These are phyloP conservation scores for Esteya vermicola DNA, from an alignment of 2,329 filamentous ascomycete genomes.

Conservation along the genomic window DNA sequence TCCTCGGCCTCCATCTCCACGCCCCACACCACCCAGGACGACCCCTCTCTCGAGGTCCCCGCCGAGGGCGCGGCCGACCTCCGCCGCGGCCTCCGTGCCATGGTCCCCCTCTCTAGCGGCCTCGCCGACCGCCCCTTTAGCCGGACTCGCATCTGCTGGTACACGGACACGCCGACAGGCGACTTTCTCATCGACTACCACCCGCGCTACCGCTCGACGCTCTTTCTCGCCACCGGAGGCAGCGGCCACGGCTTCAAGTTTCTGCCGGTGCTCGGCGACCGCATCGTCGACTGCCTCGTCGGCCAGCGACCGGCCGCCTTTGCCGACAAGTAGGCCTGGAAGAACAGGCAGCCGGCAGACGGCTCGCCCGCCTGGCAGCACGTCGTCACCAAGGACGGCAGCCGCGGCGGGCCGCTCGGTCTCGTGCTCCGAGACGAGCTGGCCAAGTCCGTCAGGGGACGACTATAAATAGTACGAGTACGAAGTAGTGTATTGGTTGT, in stretches of 20 bases:
- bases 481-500: no score
- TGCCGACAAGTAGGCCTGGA: constrained; percentile 47
- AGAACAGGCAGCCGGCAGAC: constrained; percentile 19
- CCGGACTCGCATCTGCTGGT: constrained; percentile 57
- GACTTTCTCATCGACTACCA: constrained; percentile 62
- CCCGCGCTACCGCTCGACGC: constrained; percentile 39
- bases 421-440: constrained; percentile 31
- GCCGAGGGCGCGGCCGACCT: constrained; percentile 47
- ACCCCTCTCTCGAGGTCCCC: constrained; percentile 34
- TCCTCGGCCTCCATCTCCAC: constrained; percentile 20
- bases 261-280: constrained; percentile 49
- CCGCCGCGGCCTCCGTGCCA: constrained; percentile 42
- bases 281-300: constrained; percentile 41
- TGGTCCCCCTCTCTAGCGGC: constrained; percentile 42
- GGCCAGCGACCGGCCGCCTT: constrained; percentile 34
- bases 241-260: constrained; percentile 59
- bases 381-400: constrained; percentile 38
- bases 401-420: constrained; percentile 31
- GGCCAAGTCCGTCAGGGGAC: constrained; percentile 9
- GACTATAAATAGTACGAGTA: no score
- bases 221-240: constrained; percentile 49
- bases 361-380: constrained; percentile 18
- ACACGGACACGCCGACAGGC: constrained; percentile 56
- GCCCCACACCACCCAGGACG: constrained; percentile 33
- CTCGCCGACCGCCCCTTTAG: constrained; percentile 46